Percentiles rank a stretch among this genome's conserved stretches.
Evolutionary conservation across 225 moss, liverwort and hornwort genomes (phyloP).

Genomic region (Takakia lepidozioides): DNA sequence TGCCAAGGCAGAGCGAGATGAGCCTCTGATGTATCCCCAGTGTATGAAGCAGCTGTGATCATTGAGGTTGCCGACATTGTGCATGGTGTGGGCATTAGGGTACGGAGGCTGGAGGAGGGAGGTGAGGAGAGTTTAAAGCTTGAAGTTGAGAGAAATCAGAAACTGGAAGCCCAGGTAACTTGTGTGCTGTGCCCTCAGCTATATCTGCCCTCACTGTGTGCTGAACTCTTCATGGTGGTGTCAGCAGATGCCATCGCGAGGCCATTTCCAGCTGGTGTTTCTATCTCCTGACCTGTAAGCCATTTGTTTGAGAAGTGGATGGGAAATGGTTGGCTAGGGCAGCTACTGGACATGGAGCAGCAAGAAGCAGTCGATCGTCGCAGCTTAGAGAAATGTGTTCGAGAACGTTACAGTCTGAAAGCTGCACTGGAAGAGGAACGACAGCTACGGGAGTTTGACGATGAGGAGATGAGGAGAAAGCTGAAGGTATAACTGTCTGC

Average conservation of each 20-base stretch:
- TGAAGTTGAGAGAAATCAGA: conserved; percentile 39
- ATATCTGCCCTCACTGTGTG: too few species aligned
- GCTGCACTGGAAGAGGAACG: conserved; percentile 43
- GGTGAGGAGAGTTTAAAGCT: conserved; percentile 37
- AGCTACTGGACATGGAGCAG: conserved; percentile 43
- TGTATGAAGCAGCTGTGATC: too few species aligned
- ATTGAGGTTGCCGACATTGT: too few species aligned
- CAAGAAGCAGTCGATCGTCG: conserved; percentile 30
- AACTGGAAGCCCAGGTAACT: conserved; percentile 32
- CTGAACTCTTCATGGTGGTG: too few species aligned
- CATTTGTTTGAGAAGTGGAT: too few species aligned
- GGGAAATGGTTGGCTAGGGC: conserved; percentile 2
- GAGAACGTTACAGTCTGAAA: conserved; percentile 36
- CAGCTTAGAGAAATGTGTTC: conserved; percentile 33
- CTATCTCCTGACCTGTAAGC: too few species aligned
- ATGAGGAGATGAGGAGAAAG: conserved; percentile 45
- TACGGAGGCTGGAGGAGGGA: conserved; percentile 35
- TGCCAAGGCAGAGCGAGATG: too few species aligned
- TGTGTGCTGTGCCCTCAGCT: too few species aligned
- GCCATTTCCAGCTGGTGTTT: too few species aligned
- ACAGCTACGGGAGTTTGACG: conserved; percentile 37
- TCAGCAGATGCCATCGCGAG: too few species aligned
- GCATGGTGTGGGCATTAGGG: conserved; percentile 9
- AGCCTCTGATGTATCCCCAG: too few species aligned
- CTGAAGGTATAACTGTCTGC: conserved; percentile 17